phyloP scores from a whole-genome alignment of 1,139 yeast genomes.

The Pichia sp. region DNA sequence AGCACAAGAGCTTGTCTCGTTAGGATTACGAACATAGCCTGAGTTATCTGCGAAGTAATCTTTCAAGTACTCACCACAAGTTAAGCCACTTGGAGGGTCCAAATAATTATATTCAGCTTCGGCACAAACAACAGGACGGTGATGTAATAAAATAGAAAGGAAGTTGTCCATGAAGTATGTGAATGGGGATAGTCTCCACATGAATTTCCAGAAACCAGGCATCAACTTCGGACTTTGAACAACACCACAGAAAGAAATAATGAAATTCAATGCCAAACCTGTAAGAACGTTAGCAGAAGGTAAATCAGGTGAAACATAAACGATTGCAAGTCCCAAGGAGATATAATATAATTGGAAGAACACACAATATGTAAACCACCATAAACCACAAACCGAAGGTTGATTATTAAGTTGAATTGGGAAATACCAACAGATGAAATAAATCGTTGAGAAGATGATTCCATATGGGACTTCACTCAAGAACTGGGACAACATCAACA shows the following conservation, averaged over 20 bases:
- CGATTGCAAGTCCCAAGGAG: constrained; percentile 47
- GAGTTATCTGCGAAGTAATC: constrained; percentile 33
- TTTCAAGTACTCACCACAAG: constrained; percentile 52
- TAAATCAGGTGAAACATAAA: constrained; percentile 54
- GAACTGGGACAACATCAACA: constrained; percentile 49
- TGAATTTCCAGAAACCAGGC: constrained; percentile 68
- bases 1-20: constrained; percentile 49
- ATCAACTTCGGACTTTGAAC: constrained; percentile 50
- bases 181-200: constrained; percentile 65
- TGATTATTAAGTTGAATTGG: constrained; percentile 46
- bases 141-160: constrained; percentile 48
- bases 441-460: constrained; percentile 45
- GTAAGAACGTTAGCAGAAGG: constrained; percentile 55
- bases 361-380: constrained; percentile 46
- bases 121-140: constrained; percentile 50
- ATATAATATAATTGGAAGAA: constrained; percentile 52
- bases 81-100: constrained; percentile 49
- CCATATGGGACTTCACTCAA: constrained; percentile 54
- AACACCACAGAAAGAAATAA: constrained; percentile 58
- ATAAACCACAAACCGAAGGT: constrained; percentile 48
- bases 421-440: constrained; percentile 52
- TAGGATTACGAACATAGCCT: constrained; percentile 54
- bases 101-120: constrained; percentile 46
- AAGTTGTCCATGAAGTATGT: constrained; percentile 60
- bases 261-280: constrained; percentile 48